Evolutionary conservation across 2,329 filamentous ascomycete genomes (phyloP), one percentile per base, ranked within the genome.

Genomic region (Fusarium luffae): DNA sequence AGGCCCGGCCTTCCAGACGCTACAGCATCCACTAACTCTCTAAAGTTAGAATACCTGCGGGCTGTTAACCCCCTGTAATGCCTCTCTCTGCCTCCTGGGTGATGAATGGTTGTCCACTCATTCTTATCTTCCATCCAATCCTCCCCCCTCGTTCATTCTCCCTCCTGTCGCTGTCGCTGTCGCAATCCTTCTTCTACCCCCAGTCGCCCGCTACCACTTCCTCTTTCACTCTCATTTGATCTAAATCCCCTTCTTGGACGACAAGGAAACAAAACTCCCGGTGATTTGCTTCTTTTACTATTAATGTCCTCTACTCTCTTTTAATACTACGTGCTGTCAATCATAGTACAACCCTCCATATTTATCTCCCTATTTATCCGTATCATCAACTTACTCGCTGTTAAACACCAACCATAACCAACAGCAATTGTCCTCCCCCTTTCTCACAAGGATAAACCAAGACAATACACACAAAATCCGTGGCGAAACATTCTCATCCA

Each of bases 181-280:
- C 47, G 58, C 46, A 63, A 57, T 55, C 69, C 63, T 74, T 72
- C 60, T 74, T 71, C 67, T 71, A 71, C 68, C 71, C 70, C 68
- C 63, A 63, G 70, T 73, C 73, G 60, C 69, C 66, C 72, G 61
- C 73, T 57, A 51, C 30, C 58, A 63, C 68, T 68, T 66, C 59
- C 61, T 69, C 69, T 62, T 69, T 75, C 59, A 66, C 67, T 58
- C 65, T 75, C 65, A 64, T 74, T 73, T 73, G 60, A 60, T 69
- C 60, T 55, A 55, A 70, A 70, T 65, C 71, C 61, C 47, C 51
- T 75, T 74, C 68, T 74, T 64, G 73, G 73, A 75, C 63, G 71
- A 75, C 59, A 71, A 70, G 63, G 69, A 75, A 70, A 64, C 65
- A 69, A 69, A 50, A 69, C 66, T 75, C 73, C 71, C 61, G 73